phyloP scores from a whole-genome alignment of 2,329 filamentous ascomycete species.

The Coniochaeta sp. region DNA sequence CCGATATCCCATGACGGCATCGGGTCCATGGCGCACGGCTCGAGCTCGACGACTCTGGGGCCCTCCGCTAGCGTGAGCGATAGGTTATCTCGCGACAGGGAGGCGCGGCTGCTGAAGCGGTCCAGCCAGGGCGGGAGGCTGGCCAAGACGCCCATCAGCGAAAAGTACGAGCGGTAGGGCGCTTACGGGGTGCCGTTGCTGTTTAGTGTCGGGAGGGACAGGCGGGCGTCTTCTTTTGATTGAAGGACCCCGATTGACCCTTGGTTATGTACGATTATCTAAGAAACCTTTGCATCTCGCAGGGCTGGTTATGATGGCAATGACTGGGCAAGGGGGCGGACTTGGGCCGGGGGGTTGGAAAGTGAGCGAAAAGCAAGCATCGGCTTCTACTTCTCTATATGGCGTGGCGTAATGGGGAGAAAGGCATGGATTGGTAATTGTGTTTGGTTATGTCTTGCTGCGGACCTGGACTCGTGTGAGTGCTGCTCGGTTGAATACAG shows the following conservation, averaged over 20 bases:
- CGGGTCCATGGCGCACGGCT: slow-evolving; percentile 37
- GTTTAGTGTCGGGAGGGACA: background rate
- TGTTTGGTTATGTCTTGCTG: background rate
- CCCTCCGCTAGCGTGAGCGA: slow-evolving; percentile 26
- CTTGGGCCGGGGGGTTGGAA: background rate
- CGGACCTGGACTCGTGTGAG: background rate
- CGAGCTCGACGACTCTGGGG: slow-evolving; percentile 32
- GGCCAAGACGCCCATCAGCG: slow-evolving; percentile 55
- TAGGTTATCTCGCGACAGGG: slow-evolving; percentile 52
- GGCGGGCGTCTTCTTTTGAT: background rate
- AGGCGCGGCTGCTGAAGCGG: slow-evolving; percentile 67
- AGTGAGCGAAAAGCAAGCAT: background rate
- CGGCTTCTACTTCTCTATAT: background rate
- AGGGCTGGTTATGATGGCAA: background rate
- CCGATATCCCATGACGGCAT: slow-evolving; percentile 47
- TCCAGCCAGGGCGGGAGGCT: slow-evolving; percentile 71
- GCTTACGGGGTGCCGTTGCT: slow-evolving; percentile 9
- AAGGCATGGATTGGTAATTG: background rate
- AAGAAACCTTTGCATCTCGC: background rate
- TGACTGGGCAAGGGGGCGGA: background rate
- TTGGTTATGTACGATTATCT: background rate
- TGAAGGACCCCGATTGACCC: background rate
- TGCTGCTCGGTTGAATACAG: background rate
- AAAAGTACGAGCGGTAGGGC: slow-evolving; percentile 39
- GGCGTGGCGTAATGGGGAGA: background rate